Evolutionary conservation across 345 rosid genomes (phyloP), one percentile per base, ranked within the genome.

Genomic region (Hibiscus syriacus): DNA sequence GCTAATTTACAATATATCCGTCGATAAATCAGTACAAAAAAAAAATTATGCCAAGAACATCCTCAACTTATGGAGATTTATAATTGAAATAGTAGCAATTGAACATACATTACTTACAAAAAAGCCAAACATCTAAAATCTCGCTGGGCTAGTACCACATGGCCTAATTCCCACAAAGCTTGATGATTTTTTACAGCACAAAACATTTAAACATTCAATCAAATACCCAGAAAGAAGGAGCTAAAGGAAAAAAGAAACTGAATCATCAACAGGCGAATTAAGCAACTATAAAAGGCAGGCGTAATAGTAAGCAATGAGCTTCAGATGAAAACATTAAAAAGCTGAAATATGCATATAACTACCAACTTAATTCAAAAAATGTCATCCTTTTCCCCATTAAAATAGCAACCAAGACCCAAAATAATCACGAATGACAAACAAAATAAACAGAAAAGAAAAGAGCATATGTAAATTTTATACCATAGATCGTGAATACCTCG

Each of bases 401-500:
- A 50, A 8, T 6, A 66, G 19, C 56, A 19, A 65, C 14, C 26
- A 68, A 39, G 23, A 23, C 14, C 26, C 29, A 54, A 22, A 34
- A 54, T 3, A 23, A 68, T 11, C 11, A 66, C 12, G 17, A 32
- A 19, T 17, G 50, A 16, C 46, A 49, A 48, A 49, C 10, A 65
- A 19, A 49, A 65, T 16, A 30, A 52, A 1, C 4, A 32, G 22
- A n/a, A 66, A 8, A 27, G 19, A 30, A 30, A 57, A n/a, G 2
- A 29, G 64, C 64, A 32, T 0, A 17, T 38, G 46, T 17, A 38
- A 53, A 53, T 13, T 67, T 19, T 36, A 69, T 11, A 56, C 25
- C 46, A 46, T 3, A 32, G 66, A 70, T 70, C 72, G 48, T 22
- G 25, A 49, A 38, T 77, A 89, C 99, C 99, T 94, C 99, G 3